Evolutionary conservation across 768 basidiomycete genomes (phyloP).

Genomic region (Coprinopsis marcescibilis): DNA sequence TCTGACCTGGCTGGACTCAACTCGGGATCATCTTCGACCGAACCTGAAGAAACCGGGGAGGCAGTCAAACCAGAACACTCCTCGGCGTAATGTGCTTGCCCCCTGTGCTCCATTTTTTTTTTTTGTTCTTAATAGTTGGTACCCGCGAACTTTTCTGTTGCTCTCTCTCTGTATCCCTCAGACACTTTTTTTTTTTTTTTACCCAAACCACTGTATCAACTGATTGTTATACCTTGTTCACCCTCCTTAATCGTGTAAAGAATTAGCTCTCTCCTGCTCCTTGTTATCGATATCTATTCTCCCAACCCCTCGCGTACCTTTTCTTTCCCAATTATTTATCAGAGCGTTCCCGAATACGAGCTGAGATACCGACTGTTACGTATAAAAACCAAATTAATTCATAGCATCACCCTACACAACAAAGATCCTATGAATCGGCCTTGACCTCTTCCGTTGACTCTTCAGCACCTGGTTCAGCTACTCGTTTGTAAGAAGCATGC

Average conservation of each 20-base stretch:
- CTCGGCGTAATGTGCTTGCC: conserved; percentile 4
- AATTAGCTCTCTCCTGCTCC: conserved; percentile 9
- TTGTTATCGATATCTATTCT: neutral
- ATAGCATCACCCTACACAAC: neutral
- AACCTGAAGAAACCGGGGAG: conserved; percentile 1
- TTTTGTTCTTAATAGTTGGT: conserved; percentile 17
- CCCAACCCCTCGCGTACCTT: neutral
- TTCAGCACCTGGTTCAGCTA: neutral
- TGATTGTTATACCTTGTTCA: conserved; percentile 9
- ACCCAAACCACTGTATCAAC: conserved; percentile 21
- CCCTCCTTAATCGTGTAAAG: conserved; percentile 18
- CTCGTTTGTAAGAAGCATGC: neutral
- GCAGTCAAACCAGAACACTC: neutral
- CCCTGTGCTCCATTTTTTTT: conserved; percentile 14
- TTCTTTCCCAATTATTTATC: neutral
- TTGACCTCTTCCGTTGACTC: neutral
- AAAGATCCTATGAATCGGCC: conserved; percentile 1
- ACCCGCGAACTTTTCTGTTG: conserved; percentile 11
- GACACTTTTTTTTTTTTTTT: conserved; percentile 5
- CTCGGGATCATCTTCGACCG: neutral
- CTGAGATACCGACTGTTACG: neutral
- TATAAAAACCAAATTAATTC: neutral
- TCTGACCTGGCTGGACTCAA: neutral
- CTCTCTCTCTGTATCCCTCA: conserved; percentile 8
- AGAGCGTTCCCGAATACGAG: neutral